These are phyloP conservation scores for Catunica adiposa DNA, from an alignment of 2,329 filamentous ascomycete species.

Conservation along the genomic window DNA sequence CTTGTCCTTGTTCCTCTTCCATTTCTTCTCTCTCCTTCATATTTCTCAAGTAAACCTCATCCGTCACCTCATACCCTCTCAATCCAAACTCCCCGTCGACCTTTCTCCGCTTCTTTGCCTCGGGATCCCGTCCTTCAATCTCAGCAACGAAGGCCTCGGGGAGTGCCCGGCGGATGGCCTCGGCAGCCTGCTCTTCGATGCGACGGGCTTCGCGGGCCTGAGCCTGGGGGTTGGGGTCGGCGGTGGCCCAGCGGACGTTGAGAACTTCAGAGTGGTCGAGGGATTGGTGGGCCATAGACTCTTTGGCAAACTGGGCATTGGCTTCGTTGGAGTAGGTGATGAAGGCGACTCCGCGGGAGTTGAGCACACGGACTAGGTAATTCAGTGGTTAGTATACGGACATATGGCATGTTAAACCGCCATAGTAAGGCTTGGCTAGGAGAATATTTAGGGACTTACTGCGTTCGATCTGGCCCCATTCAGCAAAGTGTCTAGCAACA, in stretches of 20 bases:
- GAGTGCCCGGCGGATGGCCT: slow-evolving; percentile 74
- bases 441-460: slow-evolving; percentile 24
- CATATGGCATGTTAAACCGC: background rate
- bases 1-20: slow-evolving; percentile 33
- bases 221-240: slow-evolving; percentile 87
- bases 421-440: background rate
- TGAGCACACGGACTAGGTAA: slow-evolving; percentile 54
- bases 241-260: slow-evolving; percentile 93
- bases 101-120: slow-evolving; percentile 73
- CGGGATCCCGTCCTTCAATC: slow-evolving; percentile 79
- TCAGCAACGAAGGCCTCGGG: slow-evolving; percentile 85
- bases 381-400: too few species aligned
- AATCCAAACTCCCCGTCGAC: slow-evolving; percentile 80
- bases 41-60: slow-evolving; percentile 73
- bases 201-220: slow-evolving; percentile 77
- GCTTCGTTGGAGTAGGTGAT: slow-evolving; percentile 86
- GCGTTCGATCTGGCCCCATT: slow-evolving; percentile 89
- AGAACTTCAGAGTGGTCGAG: slow-evolving; percentile 84
- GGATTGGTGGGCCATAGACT: slow-evolving; percentile 89
- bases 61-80: slow-evolving; percentile 82
- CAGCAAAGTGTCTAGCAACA: slow-evolving; percentile 82
- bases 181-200: slow-evolving; percentile 91
- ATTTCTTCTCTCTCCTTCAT: slow-evolving; percentile 49
- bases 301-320: slow-evolving; percentile 79
- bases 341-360: slow-evolving; percentile 79